Conservation (phyloP, 2,329 filamentous ascomycete genomes). For the Colletotrichum sublineola region DNA sequence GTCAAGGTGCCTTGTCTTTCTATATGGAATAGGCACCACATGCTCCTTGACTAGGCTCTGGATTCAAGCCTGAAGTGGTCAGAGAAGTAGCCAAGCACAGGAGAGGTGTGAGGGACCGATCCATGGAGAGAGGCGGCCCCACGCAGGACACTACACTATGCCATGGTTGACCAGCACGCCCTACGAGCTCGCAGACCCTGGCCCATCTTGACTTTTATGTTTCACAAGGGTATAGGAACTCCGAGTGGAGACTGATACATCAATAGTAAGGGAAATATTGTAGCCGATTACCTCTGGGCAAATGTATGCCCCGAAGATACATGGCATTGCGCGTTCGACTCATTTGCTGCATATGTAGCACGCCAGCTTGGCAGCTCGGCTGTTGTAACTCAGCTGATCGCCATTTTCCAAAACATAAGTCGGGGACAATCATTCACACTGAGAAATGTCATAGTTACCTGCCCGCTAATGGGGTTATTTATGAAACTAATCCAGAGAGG, state of each 20-base stretch:
- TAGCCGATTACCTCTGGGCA: no score
- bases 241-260: conserved; percentile 16
- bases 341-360: no score
- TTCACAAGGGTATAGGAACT: conserved; percentile 14
- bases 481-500: no score
- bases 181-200: not conserved
- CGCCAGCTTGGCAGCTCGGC: no score
- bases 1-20: conserved; percentile 3
- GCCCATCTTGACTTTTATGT: conserved; percentile 11
- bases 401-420: no score
- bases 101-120: conserved; percentile 28
- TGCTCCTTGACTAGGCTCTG: not conserved
- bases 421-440: no score
- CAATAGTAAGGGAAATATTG: no score
- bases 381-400: no score
- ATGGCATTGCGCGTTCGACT: no score
- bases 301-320: no score
- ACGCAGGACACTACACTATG: conserved; percentile 6
- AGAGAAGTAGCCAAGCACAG: conserved; percentile 4
- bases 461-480: no score
- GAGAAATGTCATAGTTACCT: no score
- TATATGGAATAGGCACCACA: conserved; percentile 16
- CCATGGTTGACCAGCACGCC: not conserved
- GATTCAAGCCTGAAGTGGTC: not conserved
- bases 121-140: conserved; percentile 13